These are phyloP conservation scores for Neoscytalidium dimidiatum DNA, from an alignment of 2,329 filamentous ascomycete genomes.

Conservation along the genomic window DNA sequence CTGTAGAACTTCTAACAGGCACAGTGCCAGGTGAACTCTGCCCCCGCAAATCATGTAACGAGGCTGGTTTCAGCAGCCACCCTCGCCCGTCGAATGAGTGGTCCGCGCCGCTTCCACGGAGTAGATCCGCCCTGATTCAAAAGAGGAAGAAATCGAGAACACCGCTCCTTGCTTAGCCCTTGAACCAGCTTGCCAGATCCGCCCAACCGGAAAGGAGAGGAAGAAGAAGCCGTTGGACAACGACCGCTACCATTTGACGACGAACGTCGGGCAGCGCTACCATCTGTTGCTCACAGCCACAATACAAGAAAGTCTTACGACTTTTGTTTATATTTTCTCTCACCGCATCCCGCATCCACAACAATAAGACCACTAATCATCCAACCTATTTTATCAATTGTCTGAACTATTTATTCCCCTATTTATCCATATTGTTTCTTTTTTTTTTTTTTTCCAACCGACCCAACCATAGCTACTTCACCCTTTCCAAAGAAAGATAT, in stretches of 20 bases:
- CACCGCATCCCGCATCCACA: no score
- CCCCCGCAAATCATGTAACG: constrained; percentile 8
- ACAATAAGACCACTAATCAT: background rate
- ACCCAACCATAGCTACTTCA: background rate
- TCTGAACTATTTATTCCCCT: background rate
- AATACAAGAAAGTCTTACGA: no score
- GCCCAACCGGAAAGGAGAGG: no score
- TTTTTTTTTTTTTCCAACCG: background rate
- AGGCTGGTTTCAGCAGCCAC: background rate
- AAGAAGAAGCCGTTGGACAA: no score
- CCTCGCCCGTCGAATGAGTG: background rate
- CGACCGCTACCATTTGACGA: no score
- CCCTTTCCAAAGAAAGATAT: background rate
- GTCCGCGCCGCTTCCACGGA: background rate
- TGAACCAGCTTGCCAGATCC: no score
- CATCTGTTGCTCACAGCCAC: no score
- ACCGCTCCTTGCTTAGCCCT: no score
- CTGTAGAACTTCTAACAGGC: background rate
- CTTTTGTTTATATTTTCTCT: no score
- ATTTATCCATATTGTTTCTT: background rate
- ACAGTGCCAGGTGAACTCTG: constrained; percentile 6
- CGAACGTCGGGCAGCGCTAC: no score
- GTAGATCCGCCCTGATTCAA: background rate
- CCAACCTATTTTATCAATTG: background rate
- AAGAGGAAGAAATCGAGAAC: background rate